Conservation (phyloP, 2,329 filamentous ascomycete species). For the Curvularia verruculosa region DNA sequence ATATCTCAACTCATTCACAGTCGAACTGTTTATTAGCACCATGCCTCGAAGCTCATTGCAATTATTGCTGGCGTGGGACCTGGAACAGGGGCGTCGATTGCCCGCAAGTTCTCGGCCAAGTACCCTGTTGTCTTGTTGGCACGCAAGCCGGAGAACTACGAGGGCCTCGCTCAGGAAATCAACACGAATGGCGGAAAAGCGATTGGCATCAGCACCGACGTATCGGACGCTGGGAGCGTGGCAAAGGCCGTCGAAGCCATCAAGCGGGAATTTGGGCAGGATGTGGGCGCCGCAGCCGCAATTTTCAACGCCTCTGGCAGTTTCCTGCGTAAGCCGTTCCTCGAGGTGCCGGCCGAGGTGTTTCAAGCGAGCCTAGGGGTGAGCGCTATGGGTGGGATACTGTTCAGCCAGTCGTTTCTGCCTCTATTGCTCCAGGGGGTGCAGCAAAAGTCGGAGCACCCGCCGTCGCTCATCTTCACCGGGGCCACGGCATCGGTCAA, state of each 20-base stretch:
- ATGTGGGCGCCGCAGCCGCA: conserved; percentile 60
- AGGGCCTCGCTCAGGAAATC: conserved; percentile 72
- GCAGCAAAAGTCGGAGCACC: conserved; percentile 58
- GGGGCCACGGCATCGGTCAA: conserved; percentile 82
- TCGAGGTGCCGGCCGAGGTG: conserved; percentile 65
- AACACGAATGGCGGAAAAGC: conserved; percentile 70
- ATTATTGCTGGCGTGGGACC: conserved; percentile 75
- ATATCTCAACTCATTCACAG: background rate
- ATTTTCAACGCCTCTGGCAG: conserved; percentile 72
- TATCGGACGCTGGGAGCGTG: conserved; percentile 62
- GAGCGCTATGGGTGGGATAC: conserved; percentile 67
- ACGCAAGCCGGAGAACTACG: conserved; percentile 69
- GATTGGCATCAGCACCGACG: conserved; percentile 71
- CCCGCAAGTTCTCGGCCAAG: conserved; percentile 63
- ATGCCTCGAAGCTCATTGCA: conserved; percentile 65
- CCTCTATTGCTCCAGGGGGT: conserved; percentile 72
- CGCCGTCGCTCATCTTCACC: conserved; percentile 83
- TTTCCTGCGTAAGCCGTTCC: conserved; percentile 65
- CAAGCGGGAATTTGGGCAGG: conserved; percentile 62
- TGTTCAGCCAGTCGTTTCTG: conserved; percentile 74
- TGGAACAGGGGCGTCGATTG: conserved; percentile 69
- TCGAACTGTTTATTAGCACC: background rate
- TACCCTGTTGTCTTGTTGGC: conserved; percentile 80
- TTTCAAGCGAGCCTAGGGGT: conserved; percentile 60
- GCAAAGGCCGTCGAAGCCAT: conserved; percentile 68